Percentiles rank a stretch among this genome's conserved stretches.
Evolutionary conservation across 2,329 filamentous ascomycete species (phyloP).

Genomic region (Aspergillus persii): DNA sequence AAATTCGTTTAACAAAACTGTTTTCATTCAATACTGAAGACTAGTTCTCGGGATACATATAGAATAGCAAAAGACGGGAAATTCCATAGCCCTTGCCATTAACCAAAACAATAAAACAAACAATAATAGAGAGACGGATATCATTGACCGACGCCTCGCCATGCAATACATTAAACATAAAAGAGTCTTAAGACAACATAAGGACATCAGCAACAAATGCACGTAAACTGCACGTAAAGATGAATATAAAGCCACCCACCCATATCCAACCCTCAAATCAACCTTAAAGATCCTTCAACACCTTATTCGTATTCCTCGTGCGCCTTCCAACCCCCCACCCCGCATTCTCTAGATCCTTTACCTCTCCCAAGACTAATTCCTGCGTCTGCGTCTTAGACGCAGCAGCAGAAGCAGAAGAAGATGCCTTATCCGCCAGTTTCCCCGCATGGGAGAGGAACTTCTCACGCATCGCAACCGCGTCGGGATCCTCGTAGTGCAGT

Average conservation of each 20-base stretch:
- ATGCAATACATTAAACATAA: background rate
- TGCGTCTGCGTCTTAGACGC: slow-evolving; percentile 2
- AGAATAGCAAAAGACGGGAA: background rate
- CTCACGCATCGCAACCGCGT: slow-evolving; percentile 57
- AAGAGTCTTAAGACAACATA: background rate
- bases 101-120: background rate
- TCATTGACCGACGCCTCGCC: background rate
- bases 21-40: background rate
- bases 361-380: slow-evolving; percentile 25
- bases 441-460: slow-evolving; percentile 49
- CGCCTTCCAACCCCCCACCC: slow-evolving; percentile 37
- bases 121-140: background rate
- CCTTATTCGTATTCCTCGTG: slow-evolving; percentile 32
- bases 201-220: background rate
- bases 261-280: background rate
- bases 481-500: slow-evolving; percentile 48
- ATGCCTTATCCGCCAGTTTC: slow-evolving; percentile 40
- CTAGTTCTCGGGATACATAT: background rate
- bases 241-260: background rate
- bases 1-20: background rate
- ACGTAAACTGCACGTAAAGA: background rate
- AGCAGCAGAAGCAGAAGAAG: background rate
- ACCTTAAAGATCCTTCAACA: slow-evolving; percentile 16
- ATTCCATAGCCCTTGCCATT: background rate
- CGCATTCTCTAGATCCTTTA: slow-evolving; percentile 33